Base-by-base conservation (phyloP, 2,329 filamentous ascomycete genomes). In the Penicillium sp. region DNA sequence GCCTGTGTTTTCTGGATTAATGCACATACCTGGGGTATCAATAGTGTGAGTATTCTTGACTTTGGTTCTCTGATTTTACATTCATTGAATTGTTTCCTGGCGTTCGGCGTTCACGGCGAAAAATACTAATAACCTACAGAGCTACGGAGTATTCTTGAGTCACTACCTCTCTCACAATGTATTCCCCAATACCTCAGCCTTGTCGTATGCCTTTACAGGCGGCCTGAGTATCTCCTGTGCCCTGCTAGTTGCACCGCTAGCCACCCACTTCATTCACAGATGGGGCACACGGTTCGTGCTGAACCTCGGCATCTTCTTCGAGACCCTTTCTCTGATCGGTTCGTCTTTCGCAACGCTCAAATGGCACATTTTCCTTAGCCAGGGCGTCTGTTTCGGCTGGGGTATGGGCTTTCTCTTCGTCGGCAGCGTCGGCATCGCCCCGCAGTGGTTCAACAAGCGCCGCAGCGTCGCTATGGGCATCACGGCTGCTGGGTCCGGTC, bases 1-100 rank as follows among this genome's bases (percentile, higher is more conserved):
- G 64, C 75, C 2, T 79, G 77, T 38, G 75, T 81, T 57, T 79
- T 81, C 47, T 70, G 84, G 57, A 81, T 89, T 54, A 89, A 89
- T 66, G 84, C 81, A 7, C 87, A 91, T 67, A 90, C 88, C 1
- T 91, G 88, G 88, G 88, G 88, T 7, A 75, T 91, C 57, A 91
- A 91, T 68, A 85, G 82, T 52, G 82, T 84, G 61, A 53, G 80
- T 63, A 42, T 40, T 42, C 48, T 40, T 16, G 4, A 9, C 5
- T 11, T 21, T 21, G 5, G 4, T 27, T 27, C 24, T 27, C 5
- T 27, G 24, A 27, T 27, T 18, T 18, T 18, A 18, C 18, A 8
- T 27, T 27, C 24, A 5, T 27, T 27, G 5, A 27, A 27, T 27
- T 27, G 24, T 27, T 27, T 8, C 24, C 24, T 27, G 1, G 8